These are phyloP conservation scores for Dryadomyces quercus-mongolicae DNA, from an alignment of 2,329 filamentous ascomycete species.

Conservation along the genomic window DNA sequence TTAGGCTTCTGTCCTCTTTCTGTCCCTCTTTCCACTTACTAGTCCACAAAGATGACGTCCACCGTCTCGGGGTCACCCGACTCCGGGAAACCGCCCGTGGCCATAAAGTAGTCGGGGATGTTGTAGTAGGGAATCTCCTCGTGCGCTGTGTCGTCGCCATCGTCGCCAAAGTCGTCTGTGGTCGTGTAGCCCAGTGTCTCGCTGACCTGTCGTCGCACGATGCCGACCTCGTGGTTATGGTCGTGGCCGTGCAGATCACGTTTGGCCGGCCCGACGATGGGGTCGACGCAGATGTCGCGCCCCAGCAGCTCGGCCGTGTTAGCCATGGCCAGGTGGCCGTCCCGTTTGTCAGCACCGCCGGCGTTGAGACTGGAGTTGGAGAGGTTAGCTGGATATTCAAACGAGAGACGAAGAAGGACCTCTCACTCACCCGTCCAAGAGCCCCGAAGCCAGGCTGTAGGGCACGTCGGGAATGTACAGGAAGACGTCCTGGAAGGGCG, in stretches of 20 bases:
- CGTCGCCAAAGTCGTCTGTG: slow-evolving; percentile 42
- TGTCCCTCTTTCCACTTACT: slow-evolving; percentile 19
- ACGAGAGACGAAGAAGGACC: neutral
- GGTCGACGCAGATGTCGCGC: slow-evolving; percentile 35
- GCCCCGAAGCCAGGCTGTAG: slow-evolving; percentile 27
- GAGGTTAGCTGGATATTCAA: neutral
- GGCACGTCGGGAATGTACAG: slow-evolving; percentile 40
- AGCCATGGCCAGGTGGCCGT: slow-evolving; percentile 16
- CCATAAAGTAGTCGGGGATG: slow-evolving; percentile 38
- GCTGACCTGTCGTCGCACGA: slow-evolving; percentile 34
- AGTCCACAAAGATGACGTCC: slow-evolving; percentile 42
- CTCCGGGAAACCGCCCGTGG: slow-evolving; percentile 32
- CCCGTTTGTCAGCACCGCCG: slow-evolving; percentile 22
- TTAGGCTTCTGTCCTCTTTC: no score
- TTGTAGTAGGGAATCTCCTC: slow-evolving; percentile 30
- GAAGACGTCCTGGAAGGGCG: slow-evolving; percentile 41
- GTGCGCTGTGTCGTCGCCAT: slow-evolving; percentile 43
- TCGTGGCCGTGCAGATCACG: neutral
- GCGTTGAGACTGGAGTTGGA: slow-evolving; percentile 31
- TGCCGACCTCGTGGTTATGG: slow-evolving; percentile 20
- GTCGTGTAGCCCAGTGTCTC: slow-evolving; percentile 40
- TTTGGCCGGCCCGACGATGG: slow-evolving; percentile 14
- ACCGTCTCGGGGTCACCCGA: slow-evolving; percentile 31
- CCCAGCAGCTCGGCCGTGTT: slow-evolving; percentile 21
- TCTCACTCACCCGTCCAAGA: slow-evolving; percentile 11